A percentile compares a stretch with the other conserved stretches of the same genome.
Conservation (phyloP, 2,329 filamentous ascomycete genomes). For the Colletotrichum chrysophilum region DNA sequence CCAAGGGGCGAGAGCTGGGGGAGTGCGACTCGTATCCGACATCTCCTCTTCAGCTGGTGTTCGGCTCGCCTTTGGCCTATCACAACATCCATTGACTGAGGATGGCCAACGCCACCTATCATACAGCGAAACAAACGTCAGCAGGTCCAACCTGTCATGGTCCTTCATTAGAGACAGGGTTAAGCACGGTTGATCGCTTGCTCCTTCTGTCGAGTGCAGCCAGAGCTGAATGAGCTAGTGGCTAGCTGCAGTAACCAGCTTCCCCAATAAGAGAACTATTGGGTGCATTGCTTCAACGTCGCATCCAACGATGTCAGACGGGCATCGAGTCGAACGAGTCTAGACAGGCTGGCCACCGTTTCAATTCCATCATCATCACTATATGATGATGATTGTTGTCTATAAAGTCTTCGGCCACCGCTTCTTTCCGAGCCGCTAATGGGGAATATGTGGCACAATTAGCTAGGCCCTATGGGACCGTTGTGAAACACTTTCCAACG, state of each 20-base stretch:
- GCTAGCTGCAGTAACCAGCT: not conserved
- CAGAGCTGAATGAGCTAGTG: not conserved
- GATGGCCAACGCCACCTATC: not conserved
- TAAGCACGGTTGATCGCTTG: not conserved
- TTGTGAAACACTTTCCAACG: not conserved
- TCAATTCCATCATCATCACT: too few relatives aligned
- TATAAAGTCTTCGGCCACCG: not conserved
- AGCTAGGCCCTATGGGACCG: not conserved
- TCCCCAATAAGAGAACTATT: not conserved
- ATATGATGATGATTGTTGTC: not conserved
- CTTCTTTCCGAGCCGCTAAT: not conserved
- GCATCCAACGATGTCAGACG: not conserved
- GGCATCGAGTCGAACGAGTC: not conserved
- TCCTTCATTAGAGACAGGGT: not conserved
- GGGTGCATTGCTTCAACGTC: not conserved
- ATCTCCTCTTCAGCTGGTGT: not conserved
- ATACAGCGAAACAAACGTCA: not conserved
- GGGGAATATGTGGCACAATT: not conserved
- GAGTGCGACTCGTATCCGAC: not conserved
- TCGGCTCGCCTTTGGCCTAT: not conserved
- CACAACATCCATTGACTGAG: not conserved
- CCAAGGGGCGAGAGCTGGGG: not conserved
- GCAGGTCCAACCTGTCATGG: not conserved
- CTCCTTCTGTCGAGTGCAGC: not conserved
- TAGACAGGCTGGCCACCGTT: not conserved